phyloP scores from a whole-genome alignment of 2,329 filamentous ascomycete genomes.

The Phoma sp. region DNA sequence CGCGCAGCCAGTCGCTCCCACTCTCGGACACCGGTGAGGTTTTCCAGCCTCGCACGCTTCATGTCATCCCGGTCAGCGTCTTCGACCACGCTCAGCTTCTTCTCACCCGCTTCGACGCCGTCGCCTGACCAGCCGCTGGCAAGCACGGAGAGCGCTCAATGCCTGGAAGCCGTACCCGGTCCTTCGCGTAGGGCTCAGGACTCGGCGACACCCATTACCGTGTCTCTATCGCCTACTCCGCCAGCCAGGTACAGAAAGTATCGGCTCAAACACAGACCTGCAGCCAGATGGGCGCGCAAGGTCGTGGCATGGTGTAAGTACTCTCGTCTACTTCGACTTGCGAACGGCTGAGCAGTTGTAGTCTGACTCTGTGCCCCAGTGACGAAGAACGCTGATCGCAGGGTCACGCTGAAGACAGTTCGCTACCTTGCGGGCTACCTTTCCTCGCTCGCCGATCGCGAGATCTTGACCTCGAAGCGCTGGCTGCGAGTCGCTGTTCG shows the following conservation, averaged over 20 bases:
- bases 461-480: background rate
- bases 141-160: background rate
- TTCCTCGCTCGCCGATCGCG: background rate
- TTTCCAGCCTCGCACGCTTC: background rate
- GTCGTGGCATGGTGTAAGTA: background rate
- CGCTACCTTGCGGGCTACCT: background rate
- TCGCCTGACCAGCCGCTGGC: background rate
- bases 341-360: background rate
- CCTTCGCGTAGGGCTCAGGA: background rate
- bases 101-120: background rate
- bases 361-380: background rate
- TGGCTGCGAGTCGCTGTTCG: background rate
- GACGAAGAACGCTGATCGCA: background rate
- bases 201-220: background rate
- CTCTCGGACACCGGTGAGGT: background rate
- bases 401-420: background rate
- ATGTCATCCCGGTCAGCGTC: background rate
- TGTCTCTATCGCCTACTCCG: background rate
- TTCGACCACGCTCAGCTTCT: background rate
- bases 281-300: background rate
- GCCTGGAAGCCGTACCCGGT: background rate
- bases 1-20: background rate
- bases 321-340: background rate
- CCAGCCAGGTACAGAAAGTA: background rate
- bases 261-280: background rate